Evolutionary conservation across 1,284 basidiomycete species (phyloP).

Genomic region (Phlebopus sp.): DNA sequence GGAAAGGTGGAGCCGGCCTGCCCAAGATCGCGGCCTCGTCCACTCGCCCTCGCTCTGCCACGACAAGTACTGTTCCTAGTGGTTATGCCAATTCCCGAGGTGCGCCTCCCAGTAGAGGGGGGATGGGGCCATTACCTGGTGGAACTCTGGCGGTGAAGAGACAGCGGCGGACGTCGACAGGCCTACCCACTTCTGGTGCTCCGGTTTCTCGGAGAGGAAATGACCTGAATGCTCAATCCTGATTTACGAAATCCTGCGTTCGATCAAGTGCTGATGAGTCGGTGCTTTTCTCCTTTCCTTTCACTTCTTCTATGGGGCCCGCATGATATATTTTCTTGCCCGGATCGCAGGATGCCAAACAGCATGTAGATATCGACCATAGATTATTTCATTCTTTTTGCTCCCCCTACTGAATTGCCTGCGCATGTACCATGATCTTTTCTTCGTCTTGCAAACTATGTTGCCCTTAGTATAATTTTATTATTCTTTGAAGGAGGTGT

Average conservation of each 20-base stretch:
- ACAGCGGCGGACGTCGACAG: slow-evolving; percentile 71
- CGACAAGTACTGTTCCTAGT: slow-evolving; percentile 56
- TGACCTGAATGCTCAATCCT: slow-evolving; percentile 20
- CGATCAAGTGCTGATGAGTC: slow-evolving; percentile 6
- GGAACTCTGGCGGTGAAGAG: slow-evolving; percentile 64
- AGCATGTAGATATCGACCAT: slow-evolving; percentile 30
- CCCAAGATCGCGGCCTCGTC: slow-evolving; percentile 72
- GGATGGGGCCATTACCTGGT: slow-evolving; percentile 24
- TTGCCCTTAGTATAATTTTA: slow-evolving; percentile 30
- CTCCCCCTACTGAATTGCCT: slow-evolving; percentile 11
- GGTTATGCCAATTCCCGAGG: slow-evolving; percentile 42
- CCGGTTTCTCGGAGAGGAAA: slow-evolving; percentile 37
- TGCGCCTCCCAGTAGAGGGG: slow-evolving; percentile 33
- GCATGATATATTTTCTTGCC: slow-evolving; percentile 34
- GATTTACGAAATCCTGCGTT: slow-evolving; percentile 1
- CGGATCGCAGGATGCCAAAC: slow-evolving; percentile 26
- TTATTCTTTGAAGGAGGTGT: slow-evolving; percentile 28
- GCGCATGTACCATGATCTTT: slow-evolving; percentile 18
- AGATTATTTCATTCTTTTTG: slow-evolving; percentile 29
- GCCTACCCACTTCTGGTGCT: slow-evolving; percentile 35
- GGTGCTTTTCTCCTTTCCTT: not conserved
- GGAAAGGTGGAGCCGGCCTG: slow-evolving; percentile 56
- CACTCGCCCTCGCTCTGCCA: slow-evolving; percentile 45
- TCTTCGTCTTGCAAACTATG: slow-evolving; percentile 23
- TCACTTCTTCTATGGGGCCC: slow-evolving; percentile 14